These are phyloP conservation scores for Lindgomyces ingoldianus DNA, from an alignment of 495 filamentous ascomycete genomes.

Conservation along the genomic window DNA sequence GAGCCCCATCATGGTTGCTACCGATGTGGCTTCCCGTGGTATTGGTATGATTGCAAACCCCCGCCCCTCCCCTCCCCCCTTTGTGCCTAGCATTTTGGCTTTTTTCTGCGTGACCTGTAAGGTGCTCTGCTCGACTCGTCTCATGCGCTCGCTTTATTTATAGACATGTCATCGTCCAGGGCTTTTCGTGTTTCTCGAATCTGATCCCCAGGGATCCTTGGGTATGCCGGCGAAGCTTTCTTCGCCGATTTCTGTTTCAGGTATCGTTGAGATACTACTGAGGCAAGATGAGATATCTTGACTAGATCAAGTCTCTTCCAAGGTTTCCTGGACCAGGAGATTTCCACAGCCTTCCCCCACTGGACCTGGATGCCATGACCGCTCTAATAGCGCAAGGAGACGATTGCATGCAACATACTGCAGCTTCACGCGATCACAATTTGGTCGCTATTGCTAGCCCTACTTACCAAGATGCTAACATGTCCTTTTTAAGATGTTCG, in stretches of 20 bases:
- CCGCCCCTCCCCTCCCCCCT: constrained; percentile 48
- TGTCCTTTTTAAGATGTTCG: constrained; percentile 84
- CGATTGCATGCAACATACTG: constrained; percentile 56
- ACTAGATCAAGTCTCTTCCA: constrained; percentile 60
- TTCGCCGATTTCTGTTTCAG: constrained; percentile 71
- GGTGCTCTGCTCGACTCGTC: constrained; percentile 89
- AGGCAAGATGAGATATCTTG: constrained; percentile 74
- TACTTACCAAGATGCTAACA: constrained; percentile 69
- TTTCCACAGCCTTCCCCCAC: constrained; percentile 48
- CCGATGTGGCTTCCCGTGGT: constrained; percentile 97
- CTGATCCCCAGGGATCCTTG: constrained; percentile 74
- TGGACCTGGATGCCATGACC: constrained; percentile 40
- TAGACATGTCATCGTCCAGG: constrained; percentile 81
- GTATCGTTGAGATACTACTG: constrained; percentile 68
- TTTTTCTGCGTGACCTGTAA: constrained; percentile 54
- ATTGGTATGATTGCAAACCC: constrained; percentile 92
- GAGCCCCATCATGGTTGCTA: constrained; percentile 96
- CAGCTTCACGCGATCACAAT: constrained; percentile 59
- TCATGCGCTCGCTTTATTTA: constrained; percentile 70
- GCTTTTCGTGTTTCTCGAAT: constrained; percentile 77
- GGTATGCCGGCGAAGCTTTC: constrained; percentile 74
- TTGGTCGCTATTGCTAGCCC: constrained; percentile 56
- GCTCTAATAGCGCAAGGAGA: constrained; percentile 57
- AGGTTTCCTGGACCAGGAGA: constrained; percentile 73
- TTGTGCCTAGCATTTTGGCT: constrained; percentile 57